These are phyloP conservation scores for Alternaria gaisen DNA, from an alignment of 2,329 filamentous ascomycete species.

Conservation along the genomic window DNA sequence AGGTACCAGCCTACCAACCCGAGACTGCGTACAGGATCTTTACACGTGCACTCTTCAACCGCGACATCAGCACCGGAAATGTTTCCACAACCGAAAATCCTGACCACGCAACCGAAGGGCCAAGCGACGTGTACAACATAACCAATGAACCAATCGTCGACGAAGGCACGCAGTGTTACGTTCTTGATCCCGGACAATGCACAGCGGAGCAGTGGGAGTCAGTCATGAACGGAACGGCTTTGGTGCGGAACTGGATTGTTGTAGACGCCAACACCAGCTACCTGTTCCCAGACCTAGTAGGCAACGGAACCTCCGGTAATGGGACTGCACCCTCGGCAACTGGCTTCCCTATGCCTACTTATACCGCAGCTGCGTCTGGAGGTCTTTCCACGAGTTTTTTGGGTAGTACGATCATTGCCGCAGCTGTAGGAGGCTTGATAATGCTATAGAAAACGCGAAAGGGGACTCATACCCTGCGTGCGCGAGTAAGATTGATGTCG, in stretches of 20 bases:
- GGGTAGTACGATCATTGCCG: constrained; percentile 16
- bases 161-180: constrained; percentile 50
- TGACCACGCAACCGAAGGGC: constrained; percentile 48
- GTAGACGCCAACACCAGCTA: constrained; percentile 44
- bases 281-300: constrained; percentile 39
- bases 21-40: constrained; percentile 64
- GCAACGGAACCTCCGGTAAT: constrained; percentile 26
- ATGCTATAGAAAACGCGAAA: constrained; percentile 12
- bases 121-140: constrained; percentile 53
- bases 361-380: constrained; percentile 20
- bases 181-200: constrained; percentile 41
- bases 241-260: constrained; percentile 47
- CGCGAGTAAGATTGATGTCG: not conserved
- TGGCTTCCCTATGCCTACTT: not conserved
- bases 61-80: constrained; percentile 64
- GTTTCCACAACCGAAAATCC: constrained; percentile 53
- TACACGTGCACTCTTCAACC: constrained; percentile 60
- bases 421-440: constrained; percentile 18
- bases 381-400: constrained; percentile 8
- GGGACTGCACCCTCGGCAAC: constrained; percentile 2
- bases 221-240: constrained; percentile 43
- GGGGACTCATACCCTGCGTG: not conserved
- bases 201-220: constrained; percentile 43
- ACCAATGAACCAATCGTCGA: constrained; percentile 56
- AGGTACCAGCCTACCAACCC: constrained; percentile 58